Evolutionary conservation across 2,329 filamentous ascomycete species (phyloP).

Genomic region (Botrytis squamosa): DNA sequence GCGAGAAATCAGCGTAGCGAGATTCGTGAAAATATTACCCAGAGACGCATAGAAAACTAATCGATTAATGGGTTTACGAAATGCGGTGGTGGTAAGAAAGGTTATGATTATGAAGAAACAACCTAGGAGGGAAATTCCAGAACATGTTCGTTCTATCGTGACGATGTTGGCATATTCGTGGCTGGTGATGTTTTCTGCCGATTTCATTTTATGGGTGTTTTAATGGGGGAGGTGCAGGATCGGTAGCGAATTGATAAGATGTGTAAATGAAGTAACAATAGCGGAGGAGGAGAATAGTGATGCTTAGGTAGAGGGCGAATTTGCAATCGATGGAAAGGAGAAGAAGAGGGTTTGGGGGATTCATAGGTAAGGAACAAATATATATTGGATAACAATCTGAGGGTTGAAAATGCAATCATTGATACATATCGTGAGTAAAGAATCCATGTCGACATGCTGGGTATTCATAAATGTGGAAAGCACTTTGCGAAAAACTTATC

Average conservation of each 20-base stretch:
- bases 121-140: constrained; percentile 51
- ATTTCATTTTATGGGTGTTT: not conserved
- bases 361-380: not conserved
- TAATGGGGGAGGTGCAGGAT: too few relatives aligned
- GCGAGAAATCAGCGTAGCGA: constrained; percentile 50
- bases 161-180: not conserved
- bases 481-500: not conserved
- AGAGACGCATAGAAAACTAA: constrained; percentile 58
- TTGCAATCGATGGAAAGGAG: not conserved
- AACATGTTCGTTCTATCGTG: constrained; percentile 40
- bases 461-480: not conserved
- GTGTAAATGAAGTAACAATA: not conserved
- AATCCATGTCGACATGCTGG: accelerated
- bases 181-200: not conserved
- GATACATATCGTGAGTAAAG: not conserved
- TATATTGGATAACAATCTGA: not conserved
- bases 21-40: constrained; percentile 55
- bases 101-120: constrained; percentile 53
- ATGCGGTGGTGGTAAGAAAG: constrained; percentile 48
- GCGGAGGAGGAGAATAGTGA: not conserved
- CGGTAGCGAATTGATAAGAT: not conserved
- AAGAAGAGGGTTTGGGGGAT: not conserved
- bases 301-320: constrained; percentile 2
- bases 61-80: constrained; percentile 58
- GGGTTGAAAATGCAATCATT: not conserved